phyloP scores from a whole-genome alignment of 768 basidiomycete species.

The Boletus vinaceobasis region DNA sequence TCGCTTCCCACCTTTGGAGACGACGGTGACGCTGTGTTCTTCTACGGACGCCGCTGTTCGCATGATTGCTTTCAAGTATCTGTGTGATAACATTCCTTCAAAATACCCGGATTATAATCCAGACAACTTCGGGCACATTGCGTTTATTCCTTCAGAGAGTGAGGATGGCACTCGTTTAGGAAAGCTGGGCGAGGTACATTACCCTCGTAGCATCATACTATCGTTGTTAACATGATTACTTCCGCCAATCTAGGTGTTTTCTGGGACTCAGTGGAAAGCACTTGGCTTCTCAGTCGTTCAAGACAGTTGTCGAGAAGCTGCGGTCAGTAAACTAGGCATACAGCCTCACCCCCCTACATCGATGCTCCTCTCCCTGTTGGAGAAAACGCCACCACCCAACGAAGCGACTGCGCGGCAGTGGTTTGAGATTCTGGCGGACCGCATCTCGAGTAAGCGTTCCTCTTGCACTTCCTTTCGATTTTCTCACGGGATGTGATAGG shows the following conservation, averaged over 20 bases:
- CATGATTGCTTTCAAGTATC: constrained; percentile 71
- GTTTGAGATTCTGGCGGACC: constrained; percentile 66
- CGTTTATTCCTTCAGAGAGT: constrained; percentile 77
- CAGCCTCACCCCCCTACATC: constrained; percentile 63
- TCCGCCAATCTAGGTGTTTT: constrained; percentile 55
- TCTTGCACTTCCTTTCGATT: background rate
- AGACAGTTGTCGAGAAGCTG: constrained; percentile 48
- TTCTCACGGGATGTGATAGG: constrained; percentile 36
- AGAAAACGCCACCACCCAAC: constrained; percentile 55
- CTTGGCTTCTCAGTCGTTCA: constrained; percentile 78
- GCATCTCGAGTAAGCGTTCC: constrained; percentile 49
- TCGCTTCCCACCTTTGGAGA: constrained; percentile 63
- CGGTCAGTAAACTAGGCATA: constrained; percentile 62
- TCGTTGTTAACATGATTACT: background rate
- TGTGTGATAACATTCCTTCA: constrained; percentile 66
- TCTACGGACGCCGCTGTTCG: constrained; percentile 48
- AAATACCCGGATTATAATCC: constrained; percentile 61
- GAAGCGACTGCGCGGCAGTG: constrained; percentile 54
- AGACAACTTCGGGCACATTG: constrained; percentile 49
- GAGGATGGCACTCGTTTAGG: constrained; percentile 53
- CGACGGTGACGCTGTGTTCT: constrained; percentile 67
- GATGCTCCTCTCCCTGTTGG: constrained; percentile 56
- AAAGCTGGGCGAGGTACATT: constrained; percentile 57
- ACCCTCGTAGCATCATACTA: background rate
- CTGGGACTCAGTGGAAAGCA: constrained; percentile 58